Evolutionary conservation across 164 flowering plant genomes (phyloP), one percentile per base, ranked within the genome.

Genomic region (Stephania cephalantha): DNA sequence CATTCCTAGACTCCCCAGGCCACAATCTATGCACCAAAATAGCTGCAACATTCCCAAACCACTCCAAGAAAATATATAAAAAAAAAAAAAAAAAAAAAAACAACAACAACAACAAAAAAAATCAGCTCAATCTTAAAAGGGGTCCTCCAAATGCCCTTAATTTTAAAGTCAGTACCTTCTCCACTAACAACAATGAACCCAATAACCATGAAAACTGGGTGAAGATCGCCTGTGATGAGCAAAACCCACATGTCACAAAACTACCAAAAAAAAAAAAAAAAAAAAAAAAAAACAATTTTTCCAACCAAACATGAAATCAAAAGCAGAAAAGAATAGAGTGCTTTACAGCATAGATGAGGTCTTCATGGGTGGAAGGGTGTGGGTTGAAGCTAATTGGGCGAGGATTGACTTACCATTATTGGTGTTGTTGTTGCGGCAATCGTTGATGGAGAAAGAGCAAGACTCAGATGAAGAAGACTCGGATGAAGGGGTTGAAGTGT

Each of bases 181-280:
- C 98, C 98, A 85, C 97, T 92, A 68, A 92, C 80, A 67, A 92
- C 79, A 71, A 92, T 90, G 80, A 94, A 89, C 29, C 98, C 98
- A 55, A 94, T 92, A 80, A 94, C 97, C 98, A 94, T 94, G 6
- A 92, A 72, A 71, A 92, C 76, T 73, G 97, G 97, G 84, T 94
- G 98, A 77, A 92, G 87, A 63, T 25, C 25, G 86, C 90, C 98
- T 92, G 87, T 52, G 22, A 35, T 35, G 42, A 2, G 42, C 42
- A 3, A 11, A 18, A 71, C 13, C 4, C 18, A 75, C 70, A 64
- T 22, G 35, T 6, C 52, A 7, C 44, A 44, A 9, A 18, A 35
- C 11, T n/a, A 6, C 42, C 5, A 18, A 3, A 73, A 45, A 25
- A 25, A 25, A 25, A 25, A 25, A 25, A 25, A 25, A 74, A 25